Base-by-base conservation (phyloP, 176 grass and related monocot species). In the Eleusine indica region DNA sequence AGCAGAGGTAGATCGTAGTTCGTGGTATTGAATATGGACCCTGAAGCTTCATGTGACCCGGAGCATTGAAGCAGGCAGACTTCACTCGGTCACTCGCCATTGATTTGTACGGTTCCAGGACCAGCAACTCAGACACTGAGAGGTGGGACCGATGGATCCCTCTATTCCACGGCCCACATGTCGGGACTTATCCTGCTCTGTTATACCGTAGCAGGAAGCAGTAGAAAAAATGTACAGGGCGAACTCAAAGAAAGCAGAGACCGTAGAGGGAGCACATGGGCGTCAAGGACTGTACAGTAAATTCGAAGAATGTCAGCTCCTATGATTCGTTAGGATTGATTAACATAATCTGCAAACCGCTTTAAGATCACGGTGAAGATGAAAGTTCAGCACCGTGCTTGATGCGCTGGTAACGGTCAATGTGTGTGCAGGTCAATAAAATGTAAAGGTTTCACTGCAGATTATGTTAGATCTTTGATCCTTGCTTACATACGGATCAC, bases 291-390 rank as follows among this genome's bases (percentile, higher is more conserved):
- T 48, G 40, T 30, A 76, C 19, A 49, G 73, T 77, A 77, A 80
- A 82, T 83, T 87, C 73, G 66, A 71, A 77, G 80, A 87, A 87
- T 87, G 73, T 83, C 66, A 82, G 53, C 42, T 7, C 30, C 64
- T 42, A 10, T 61, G 49, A 87, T 82, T 82, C 72, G 78, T 70
- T 30, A 35, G 38, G 64, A 13, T 40, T 4, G 63, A 69, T 81
- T 69, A 69, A 15, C 35, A 10, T 42, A 39, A 56, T 56, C 32
- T 11, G 32, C 48, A 0, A 9, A 42, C 17, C 14, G 15, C 25
- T 60, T 60, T 60, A 38, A 21, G 6, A 18, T 72, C 39, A 11
- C 1, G 14, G 15, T 9, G 43, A 15, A 30, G 54, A 41, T 16
- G 19, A 40, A 64, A 30, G 9, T 64, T 64, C 61, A 64, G 6